Evolutionary conservation across 345 rosid species (phyloP).

Genomic region (Rhizophora apiculata): DNA sequence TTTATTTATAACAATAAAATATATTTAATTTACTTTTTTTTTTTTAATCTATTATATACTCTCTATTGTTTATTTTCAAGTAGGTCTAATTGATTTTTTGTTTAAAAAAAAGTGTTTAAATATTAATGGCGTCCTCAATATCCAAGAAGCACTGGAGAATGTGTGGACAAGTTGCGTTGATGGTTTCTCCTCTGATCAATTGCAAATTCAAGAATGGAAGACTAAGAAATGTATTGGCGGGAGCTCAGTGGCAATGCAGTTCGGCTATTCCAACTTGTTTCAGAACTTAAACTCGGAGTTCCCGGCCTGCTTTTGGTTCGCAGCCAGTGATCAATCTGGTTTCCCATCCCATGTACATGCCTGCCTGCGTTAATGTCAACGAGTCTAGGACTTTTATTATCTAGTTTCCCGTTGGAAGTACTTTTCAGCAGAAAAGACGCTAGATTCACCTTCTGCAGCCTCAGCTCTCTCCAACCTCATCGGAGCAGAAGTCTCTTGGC

Average conservation of each 20-base stretch:
- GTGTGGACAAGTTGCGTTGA: too few species aligned
- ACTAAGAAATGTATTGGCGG: conserved; percentile 15
- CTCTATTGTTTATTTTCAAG: too few species aligned
- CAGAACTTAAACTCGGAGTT: conserved; percentile 46
- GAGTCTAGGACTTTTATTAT: conserved; percentile 23
- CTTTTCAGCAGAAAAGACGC: conserved; percentile 53
- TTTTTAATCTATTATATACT: too few species aligned
- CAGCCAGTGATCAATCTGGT: conserved; percentile 21
- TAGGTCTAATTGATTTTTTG: too few species aligned
- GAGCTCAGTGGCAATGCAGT: conserved; percentile 27
- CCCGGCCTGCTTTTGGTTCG: conserved; percentile 33
- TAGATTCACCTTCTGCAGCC: conserved; percentile 36
- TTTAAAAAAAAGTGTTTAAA: too few species aligned
- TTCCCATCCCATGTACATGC: conserved; percentile 11
- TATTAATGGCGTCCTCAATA: too few species aligned
- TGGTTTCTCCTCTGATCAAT: too few species aligned
- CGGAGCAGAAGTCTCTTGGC: conserved; percentile 23
- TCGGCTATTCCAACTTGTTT: conserved; percentile 50
- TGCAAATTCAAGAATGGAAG: too few species aligned
- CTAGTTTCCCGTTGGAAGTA: conserved; percentile 50
- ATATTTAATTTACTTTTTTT: too few species aligned
- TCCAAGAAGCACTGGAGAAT: too few species aligned
- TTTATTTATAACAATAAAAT: too few species aligned
- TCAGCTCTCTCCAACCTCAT: conserved; percentile 24
- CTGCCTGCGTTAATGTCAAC: conserved; percentile 13